phyloP scores from a whole-genome alignment of 331 rosid genomes.

The Acacia concinna region DNA sequence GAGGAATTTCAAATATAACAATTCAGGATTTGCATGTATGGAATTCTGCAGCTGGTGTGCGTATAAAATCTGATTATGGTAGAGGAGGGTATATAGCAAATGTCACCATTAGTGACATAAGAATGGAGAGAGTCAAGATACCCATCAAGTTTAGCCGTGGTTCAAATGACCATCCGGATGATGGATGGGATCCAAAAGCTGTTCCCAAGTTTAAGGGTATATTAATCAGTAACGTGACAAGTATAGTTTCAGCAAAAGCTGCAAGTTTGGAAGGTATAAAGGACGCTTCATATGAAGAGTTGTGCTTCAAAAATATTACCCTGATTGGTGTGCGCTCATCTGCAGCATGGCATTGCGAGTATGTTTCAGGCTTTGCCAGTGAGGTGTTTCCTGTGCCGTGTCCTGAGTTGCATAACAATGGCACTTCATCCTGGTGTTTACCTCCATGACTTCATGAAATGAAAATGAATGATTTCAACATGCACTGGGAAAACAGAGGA shows the following conservation, averaged over 20 bases:
- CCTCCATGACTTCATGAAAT: slow-evolving; percentile 14
- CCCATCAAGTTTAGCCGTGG: slow-evolving; percentile 90
- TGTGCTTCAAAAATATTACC: slow-evolving; percentile 75
- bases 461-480: background rate
- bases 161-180: slow-evolving; percentile 86
- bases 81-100: slow-evolving; percentile 84
- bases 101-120: slow-evolving; percentile 58
- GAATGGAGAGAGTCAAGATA: slow-evolving; percentile 80
- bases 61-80: slow-evolving; percentile 80
- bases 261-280: slow-evolving; percentile 70
- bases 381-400: slow-evolving; percentile 77
- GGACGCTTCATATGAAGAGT: slow-evolving; percentile 63
- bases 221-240: slow-evolving; percentile 56
- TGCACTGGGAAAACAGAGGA: slow-evolving; percentile 1
- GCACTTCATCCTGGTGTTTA: slow-evolving; percentile 48
- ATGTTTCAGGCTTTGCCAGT: slow-evolving; percentile 63
- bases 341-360: slow-evolving; percentile 74
- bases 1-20: slow-evolving; percentile 78
- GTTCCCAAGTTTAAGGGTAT: slow-evolving; percentile 70
- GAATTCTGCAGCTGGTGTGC: slow-evolving; percentile 90
- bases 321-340: slow-evolving; percentile 57
- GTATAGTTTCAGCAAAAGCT: slow-evolving; percentile 80
- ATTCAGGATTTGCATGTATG: slow-evolving; percentile 81
- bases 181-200: slow-evolving; percentile 91
- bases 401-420: slow-evolving; percentile 52